Base-by-base conservation (phyloP, 441 rosid species). In the Hura crepitans region DNA sequence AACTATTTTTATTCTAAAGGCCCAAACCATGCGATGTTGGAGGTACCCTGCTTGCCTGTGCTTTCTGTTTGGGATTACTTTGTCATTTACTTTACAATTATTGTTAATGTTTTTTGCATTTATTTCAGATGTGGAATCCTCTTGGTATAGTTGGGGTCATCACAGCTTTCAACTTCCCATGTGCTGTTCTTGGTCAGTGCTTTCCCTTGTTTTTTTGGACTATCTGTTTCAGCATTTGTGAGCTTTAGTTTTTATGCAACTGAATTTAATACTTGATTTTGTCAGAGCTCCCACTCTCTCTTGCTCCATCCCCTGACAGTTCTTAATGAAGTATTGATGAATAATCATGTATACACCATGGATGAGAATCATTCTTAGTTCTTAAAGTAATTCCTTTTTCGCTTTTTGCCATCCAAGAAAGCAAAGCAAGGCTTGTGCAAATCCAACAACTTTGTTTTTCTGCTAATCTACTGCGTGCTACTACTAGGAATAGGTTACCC, bases 141-240 rank as follows among this genome's bases (percentile, higher is more conserved):
- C 89, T 95, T 55, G 97, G 97, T 63, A 82, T 95, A 59, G 97
- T 92, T 46, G 99, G 99, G 71, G 99, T 95, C 27, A 92, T 95
- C 68, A 95, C 97, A 31, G 97, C 99, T 33, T 95, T 92, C 78
- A 92, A 95, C 82, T 92, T 95, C 70, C 99, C 97, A 7, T 92
- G 96, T 78, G 97, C 97, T 57, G 97, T 95, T 79, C 96, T 95
- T 70, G 97, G 97, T 95, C 75, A 89, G 89, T 75, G 35, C 23
- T 71, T 39, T 47, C 15, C 69, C 71, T 62, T 35, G 25, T 22
- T 75, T 66, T n/a, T 66, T 28, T 14, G 57, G 18, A 62, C 59
- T 55, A 33, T 31, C 60, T 31, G 43, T 66, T 50, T 42, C 50
- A 1, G 10, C 31, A 23, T 31, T 47, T 47, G 17, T 30, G 43